Evolutionary conservation across 2,329 filamentous ascomycete genomes (phyloP).

Genomic region (Ciborinia camelliae): DNA sequence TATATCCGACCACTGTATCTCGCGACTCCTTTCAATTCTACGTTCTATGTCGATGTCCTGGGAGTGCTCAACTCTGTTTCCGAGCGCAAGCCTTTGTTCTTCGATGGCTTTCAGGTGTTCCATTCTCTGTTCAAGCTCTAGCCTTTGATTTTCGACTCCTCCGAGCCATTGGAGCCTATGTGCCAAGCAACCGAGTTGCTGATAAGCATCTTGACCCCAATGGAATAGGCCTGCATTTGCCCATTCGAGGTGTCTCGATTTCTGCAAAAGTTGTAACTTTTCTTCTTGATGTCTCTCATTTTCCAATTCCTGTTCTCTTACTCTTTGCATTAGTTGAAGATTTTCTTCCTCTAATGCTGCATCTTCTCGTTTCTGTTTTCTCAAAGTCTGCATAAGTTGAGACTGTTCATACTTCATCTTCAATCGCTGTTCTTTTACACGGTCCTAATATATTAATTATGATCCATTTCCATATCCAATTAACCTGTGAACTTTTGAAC

Average conservation of each 20-base stretch:
- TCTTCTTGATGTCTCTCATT: too few relatives aligned
- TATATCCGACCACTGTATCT: background rate
- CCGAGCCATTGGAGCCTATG: background rate
- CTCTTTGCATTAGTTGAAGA: too few relatives aligned
- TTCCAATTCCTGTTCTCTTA: too few relatives aligned
- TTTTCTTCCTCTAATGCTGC: background rate
- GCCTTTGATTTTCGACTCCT: background rate
- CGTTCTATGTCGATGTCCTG: background rate
- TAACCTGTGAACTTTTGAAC: too few relatives aligned
- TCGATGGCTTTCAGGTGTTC: background rate
- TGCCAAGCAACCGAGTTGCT: too few relatives aligned
- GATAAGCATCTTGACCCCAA: too few relatives aligned
- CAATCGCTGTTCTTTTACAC: background rate
- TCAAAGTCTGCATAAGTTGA: conserved; percentile 10
- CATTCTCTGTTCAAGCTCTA: background rate
- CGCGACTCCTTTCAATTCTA: background rate
- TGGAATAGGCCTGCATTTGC: background rate
- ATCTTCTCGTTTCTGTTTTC: background rate
- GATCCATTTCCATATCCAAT: too few relatives aligned
- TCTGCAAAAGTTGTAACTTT: too few relatives aligned
- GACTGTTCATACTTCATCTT: background rate
- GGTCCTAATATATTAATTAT: background rate
- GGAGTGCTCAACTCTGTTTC: background rate
- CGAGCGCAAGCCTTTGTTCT: background rate
- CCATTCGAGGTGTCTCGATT: too few relatives aligned